Evolutionary conservation across 176 grass and related monocot species (phyloP).

Genomic region (Alloteropsis semialata): DNA sequence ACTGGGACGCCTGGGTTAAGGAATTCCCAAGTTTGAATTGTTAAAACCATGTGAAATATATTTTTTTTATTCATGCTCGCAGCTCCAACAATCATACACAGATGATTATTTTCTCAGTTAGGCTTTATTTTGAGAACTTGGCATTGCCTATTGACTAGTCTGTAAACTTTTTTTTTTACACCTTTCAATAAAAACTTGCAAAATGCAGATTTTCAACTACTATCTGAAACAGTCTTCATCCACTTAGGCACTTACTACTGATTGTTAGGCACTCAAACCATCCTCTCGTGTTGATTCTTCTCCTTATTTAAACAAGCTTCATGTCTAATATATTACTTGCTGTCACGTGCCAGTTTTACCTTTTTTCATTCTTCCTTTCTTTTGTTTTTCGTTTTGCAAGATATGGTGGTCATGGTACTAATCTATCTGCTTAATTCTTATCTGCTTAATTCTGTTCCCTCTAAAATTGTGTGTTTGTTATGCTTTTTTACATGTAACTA

Average conservation of each 20-base stretch:
- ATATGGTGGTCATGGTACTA: neutral
- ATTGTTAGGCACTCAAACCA: neutral
- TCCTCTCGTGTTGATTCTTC: neutral
- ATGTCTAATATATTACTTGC: conserved; percentile 1
- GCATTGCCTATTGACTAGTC: neutral
- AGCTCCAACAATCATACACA: neutral
- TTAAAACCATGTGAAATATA: neutral
- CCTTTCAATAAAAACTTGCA: neutral
- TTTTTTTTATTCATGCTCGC: neutral
- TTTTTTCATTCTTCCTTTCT: neutral
- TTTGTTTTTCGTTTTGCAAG: neutral
- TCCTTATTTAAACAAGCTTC: neutral
- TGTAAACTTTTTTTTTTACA: neutral
- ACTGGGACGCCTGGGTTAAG: no score
- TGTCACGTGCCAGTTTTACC: neutral
- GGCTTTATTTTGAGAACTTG: neutral
- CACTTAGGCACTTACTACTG: neutral
- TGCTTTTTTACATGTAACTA: neutral
- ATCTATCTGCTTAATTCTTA: neutral
- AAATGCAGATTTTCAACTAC: neutral
- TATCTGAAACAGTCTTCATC: neutral
- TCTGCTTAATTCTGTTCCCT: neutral
- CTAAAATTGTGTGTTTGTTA: neutral
- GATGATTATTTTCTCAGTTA: neutral
- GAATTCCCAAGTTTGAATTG: neutral